These are phyloP conservation scores for Plasmodium vivax DNA, from an alignment of 169 alveolate genomes.

Conservation along the genomic window DNA sequence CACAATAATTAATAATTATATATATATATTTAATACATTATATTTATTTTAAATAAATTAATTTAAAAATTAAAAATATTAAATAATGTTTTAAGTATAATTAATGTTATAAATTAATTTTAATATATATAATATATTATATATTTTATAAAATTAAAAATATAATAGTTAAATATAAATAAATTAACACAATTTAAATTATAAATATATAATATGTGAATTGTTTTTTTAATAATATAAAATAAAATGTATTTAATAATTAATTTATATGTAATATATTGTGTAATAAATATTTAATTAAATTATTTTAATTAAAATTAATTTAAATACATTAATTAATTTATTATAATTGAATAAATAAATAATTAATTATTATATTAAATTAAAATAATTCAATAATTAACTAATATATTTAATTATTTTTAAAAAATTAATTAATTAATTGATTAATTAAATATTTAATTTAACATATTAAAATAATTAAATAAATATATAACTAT, in stretches of 20 bases:
- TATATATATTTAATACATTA: too few relatives aligned
- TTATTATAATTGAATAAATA: not conserved
- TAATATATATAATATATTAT: not conserved
- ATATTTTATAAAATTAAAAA: not conserved
- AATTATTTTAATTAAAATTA: not conserved
- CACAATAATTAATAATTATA: too few relatives aligned
- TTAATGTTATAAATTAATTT: not conserved
- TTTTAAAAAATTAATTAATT: too few relatives aligned
- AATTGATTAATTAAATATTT: too few relatives aligned
- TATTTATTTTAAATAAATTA: not conserved
- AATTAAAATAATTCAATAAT: not conserved
- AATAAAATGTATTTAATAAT: not conserved
- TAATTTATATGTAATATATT: not conserved
- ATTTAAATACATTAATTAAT: not conserved
- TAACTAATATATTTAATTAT: not conserved
- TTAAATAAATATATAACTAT: not conserved
- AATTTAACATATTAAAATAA: too few relatives aligned
- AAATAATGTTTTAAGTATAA: not conserved
- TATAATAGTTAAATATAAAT: too few relatives aligned
- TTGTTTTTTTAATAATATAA: not conserved
- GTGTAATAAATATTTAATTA: not conserved
- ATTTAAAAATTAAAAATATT: not conserved
- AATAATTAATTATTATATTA: not conserved
- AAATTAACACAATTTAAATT: not conserved
- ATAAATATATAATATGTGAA: not conserved